A percentile compares a stretch with the other conserved stretches of the same genome.
These are phyloP conservation scores for Alternaria viburni DNA, from an alignment of 2,329 filamentous ascomycete species.

Conservation along the genomic window DNA sequence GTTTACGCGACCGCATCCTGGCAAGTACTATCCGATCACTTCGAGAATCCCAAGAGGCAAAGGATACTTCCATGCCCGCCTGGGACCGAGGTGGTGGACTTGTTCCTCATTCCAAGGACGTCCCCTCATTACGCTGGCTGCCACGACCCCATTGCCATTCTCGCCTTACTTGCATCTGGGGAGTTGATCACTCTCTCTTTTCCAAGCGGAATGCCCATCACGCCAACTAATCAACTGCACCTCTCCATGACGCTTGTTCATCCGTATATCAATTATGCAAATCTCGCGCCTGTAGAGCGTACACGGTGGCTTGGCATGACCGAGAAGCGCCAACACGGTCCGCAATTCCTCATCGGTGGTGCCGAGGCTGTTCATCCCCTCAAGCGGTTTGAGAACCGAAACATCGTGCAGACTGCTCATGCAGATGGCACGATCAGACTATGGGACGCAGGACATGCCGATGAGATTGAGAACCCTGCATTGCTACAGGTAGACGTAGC, in stretches of 20 bases:
- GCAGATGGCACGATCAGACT: slow-evolving; percentile 89
- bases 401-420: slow-evolving; percentile 84
- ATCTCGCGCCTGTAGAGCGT: slow-evolving; percentile 76
- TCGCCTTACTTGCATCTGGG: slow-evolving; percentile 81
- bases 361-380: slow-evolving; percentile 72
- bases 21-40: slow-evolving; percentile 80
- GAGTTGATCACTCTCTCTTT: slow-evolving; percentile 91
- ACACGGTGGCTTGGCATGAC: slow-evolving; percentile 87
- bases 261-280: slow-evolving; percentile 79
- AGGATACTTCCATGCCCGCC: slow-evolving; percentile 76
- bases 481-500: slow-evolving; percentile 87
- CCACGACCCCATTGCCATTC: slow-evolving; percentile 86
- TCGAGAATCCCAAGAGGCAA: slow-evolving; percentile 75
- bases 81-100: slow-evolving; percentile 77
- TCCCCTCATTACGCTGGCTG: slow-evolving; percentile 87
- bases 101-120: slow-evolving; percentile 79
- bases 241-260: slow-evolving; percentile 87
- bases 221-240: slow-evolving; percentile 90
- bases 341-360: slow-evolving; percentile 79
- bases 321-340: slow-evolving; percentile 82
- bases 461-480: slow-evolving; percentile 87
- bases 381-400: slow-evolving; percentile 81
- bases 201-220: slow-evolving; percentile 88
- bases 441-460: slow-evolving; percentile 90
- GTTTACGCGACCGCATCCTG: slow-evolving; percentile 91